phyloP scores from a whole-genome alignment of 306 rosid genomes.

The Macrotyloma uniflorum region DNA sequence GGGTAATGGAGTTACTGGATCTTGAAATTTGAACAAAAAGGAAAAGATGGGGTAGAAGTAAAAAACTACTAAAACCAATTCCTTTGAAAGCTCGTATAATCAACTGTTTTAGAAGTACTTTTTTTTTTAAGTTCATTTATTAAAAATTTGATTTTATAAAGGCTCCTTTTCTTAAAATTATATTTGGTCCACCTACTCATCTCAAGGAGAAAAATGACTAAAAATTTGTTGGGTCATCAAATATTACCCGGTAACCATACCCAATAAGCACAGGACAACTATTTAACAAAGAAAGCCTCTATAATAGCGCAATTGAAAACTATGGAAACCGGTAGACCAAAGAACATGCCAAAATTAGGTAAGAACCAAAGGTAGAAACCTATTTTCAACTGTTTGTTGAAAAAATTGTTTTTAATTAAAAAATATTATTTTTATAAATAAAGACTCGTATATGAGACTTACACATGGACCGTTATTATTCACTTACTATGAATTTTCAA shows the following conservation, averaged over 20 bases:
- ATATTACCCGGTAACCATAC: not conserved
- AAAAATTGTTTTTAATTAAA: too few species aligned
- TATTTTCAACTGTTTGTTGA: too few species aligned
- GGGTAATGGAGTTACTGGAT: not conserved
- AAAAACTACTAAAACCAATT: not conserved
- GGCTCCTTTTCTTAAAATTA: too few species aligned
- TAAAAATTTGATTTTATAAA: too few species aligned
- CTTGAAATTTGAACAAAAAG: not conserved
- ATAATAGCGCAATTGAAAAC: not conserved
- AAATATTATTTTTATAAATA: too few species aligned
- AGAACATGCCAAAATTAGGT: too few species aligned
- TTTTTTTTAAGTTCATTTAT: not conserved
- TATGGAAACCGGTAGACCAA: too few species aligned
- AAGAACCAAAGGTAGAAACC: too few species aligned
- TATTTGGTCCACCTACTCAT: not conserved
- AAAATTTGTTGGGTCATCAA: not conserved
- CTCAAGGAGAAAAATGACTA: not conserved
- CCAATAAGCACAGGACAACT: not conserved
- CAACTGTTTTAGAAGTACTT: not conserved
- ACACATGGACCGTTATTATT: too few species aligned
- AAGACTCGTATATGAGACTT: too few species aligned
- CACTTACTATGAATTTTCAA: not conserved
- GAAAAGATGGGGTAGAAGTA: not conserved
- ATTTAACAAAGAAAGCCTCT: too few species aligned
- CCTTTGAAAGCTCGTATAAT: not conserved